Base-by-base conservation (phyloP, 805 yeast genomes). In the Starmerella riodocensis region DNA sequence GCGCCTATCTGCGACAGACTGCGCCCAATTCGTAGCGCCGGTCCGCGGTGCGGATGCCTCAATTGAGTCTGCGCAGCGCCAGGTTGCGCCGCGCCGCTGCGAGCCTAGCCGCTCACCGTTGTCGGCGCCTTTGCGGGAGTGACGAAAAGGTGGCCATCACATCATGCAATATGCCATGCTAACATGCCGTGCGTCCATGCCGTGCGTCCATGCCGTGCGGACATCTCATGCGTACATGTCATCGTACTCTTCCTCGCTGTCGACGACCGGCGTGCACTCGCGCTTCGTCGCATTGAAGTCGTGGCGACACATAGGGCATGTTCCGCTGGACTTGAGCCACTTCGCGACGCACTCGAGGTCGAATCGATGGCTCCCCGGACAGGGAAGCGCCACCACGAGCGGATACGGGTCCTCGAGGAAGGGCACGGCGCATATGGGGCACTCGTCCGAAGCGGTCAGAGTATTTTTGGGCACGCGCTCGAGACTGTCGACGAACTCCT, bases 301-400 rank as follows among this genome's bases (percentile, higher is more conserved):
- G 44, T 70, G 73, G 47, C 97, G 66, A 55, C 96, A 88, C 52
- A 88, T 58, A 0, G 97, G 97, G 54, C 97, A 86, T 3, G 65
- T 62, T 9, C 63, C 47, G 39, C 58, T 56, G 34, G 74, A 63
- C 46, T 73, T 71, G 37, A 88, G 64, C 97, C 97, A 86, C 0
- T 93, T 91, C 0, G 79, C 78, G 28, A 88, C 75, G 56, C 96
- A 86, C 49, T 88, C 96, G 47, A 85, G 64, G 55, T 86, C 97
- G 58, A 81, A 86, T 30, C 68, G 68, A 57, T 86, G 97, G 27
- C 64, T 68, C 6, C 61, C 55, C 29, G 67, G 65, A 58, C 97
- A 86, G 3, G 77, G 78, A 20, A 86, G 64, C 49, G 69, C 64
- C 14, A 84, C 94, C 11, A 86, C 74, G 34, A 86, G 62, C 2